phyloP scores from a whole-genome alignment of 2,329 filamentous ascomycete species.

The Gliomastix tumulicola region DNA sequence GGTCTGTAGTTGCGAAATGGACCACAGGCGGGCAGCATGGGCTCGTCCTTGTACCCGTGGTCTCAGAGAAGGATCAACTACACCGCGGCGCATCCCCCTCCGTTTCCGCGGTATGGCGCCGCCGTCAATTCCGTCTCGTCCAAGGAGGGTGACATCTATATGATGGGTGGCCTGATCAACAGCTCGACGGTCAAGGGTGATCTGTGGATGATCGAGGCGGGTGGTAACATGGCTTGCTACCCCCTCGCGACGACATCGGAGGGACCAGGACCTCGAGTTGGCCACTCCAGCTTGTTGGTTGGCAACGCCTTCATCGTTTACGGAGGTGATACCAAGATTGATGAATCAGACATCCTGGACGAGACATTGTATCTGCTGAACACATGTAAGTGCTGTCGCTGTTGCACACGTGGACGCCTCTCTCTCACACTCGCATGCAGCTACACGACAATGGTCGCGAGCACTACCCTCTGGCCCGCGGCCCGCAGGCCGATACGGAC shows the following conservation, averaged over 20 bases:
- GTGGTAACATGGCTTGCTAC: slow-evolving; percentile 81
- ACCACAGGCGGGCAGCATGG: slow-evolving; percentile 38
- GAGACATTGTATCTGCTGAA: slow-evolving; percentile 96
- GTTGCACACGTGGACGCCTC: slow-evolving; percentile 1
- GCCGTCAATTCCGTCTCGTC: slow-evolving; percentile 89
- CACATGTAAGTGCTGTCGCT: slow-evolving; percentile 64
- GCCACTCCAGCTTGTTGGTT: slow-evolving; percentile 87
- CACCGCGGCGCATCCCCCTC: slow-evolving; percentile 71
- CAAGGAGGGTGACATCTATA: slow-evolving; percentile 94
- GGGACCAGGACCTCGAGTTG: slow-evolving; percentile 89
- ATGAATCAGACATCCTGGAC: slow-evolving; percentile 84
- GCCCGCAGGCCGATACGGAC: slow-evolving; percentile 87
- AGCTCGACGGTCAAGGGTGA: slow-evolving; percentile 95
- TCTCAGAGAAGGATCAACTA: slow-evolving; percentile 85
- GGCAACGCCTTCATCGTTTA: slow-evolving; percentile 99
- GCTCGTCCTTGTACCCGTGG: slow-evolving; percentile 87
- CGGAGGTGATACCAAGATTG: slow-evolving; percentile 95
- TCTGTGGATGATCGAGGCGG: slow-evolving; percentile 94
- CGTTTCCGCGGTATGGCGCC: slow-evolving; percentile 94
- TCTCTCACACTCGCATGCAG: slow-evolving; percentile 34
- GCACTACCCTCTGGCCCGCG: slow-evolving; percentile 80
- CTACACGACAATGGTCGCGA: slow-evolving; percentile 95
- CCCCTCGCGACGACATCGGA: slow-evolving; percentile 88
- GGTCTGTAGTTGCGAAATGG: slow-evolving; percentile 47
- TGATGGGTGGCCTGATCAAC: slow-evolving; percentile 96